Base-by-base conservation (phyloP, 768 basidiomycete genomes). In the Boletellus emodensis region DNA sequence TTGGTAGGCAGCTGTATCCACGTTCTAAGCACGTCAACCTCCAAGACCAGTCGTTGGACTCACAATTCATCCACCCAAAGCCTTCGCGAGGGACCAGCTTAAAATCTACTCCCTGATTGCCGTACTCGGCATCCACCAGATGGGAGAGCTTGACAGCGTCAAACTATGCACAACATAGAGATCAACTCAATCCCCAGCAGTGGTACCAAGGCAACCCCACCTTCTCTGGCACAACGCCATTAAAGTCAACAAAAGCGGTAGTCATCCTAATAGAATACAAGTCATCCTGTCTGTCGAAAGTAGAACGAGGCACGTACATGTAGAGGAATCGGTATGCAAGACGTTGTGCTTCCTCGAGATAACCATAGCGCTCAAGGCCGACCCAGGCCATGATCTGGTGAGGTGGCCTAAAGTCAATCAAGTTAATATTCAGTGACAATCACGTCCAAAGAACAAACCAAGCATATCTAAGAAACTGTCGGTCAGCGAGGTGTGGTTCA, bases 361-460 rank as follows among this genome's bases (percentile, higher is more conserved):
- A 96, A 2, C 95, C 95, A 63, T 99, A 99, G 46, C 95, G 85
- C 59, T 96, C 93, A 20, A 98, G 76, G 37, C 94, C 95, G 46
- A 97, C 93, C 95, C 95, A 99, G 2, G 87, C 75, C 90, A 98
- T 97, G 64, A 98, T 96, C 69, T 98, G 95, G 68, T 97, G 94
- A 43, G 94, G 90, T n/a, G 90, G 90, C 90, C 85, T 84, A 52
- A 28, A 46, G 48, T 20, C n/a, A 14, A 51, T 42, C 24, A 18
- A 8, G 18, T 64, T 36, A 69, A 44, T 13, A 40, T 17, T 3
- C 28, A 58, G 2, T 42, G 48, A 33, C 36, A 32, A 33, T 11
- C 1, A 33, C 11, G 10, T 37, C 30, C 22, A 39, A 9, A 43
- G 24, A 40, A 69, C 70, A 46, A 64, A 81, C 79, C 85, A 89